Percentiles rank a stretch among this genome's conserved stretches.
phyloP scores from a whole-genome alignment of 257 asterid species.

The Solanum tarapatanum region DNA sequence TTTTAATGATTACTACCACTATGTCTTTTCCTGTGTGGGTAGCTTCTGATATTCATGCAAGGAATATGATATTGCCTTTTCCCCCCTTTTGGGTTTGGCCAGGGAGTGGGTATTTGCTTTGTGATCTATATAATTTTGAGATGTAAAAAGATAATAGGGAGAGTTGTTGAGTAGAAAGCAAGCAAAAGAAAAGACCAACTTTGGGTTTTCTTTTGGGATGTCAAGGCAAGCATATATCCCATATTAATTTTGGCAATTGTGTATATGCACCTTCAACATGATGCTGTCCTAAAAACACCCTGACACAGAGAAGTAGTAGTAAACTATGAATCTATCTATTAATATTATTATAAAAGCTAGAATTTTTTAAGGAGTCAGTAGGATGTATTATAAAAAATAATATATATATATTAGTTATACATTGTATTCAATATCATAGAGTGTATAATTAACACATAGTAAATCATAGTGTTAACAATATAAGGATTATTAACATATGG shows the following conservation, averaged over 20 bases:
- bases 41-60: neutral
- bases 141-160: neutral
- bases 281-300: slow-evolving; percentile 5
- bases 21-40: neutral
- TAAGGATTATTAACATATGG: neutral
- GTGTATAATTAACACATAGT: neutral
- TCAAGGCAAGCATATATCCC: slow-evolving; percentile 80
- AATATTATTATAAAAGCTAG: too few relatives aligned
- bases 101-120: neutral
- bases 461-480: neutral
- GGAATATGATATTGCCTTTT: neutral
- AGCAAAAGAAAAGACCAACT: slow-evolving; percentile 37
- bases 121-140: neutral
- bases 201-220: slow-evolving; percentile 19
- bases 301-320: neutral
- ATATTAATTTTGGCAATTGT: neutral
- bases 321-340: neutral
- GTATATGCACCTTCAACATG: neutral
- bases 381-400: too few relatives aligned
- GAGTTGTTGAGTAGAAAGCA: slow-evolving; percentile 70
- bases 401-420: too few relatives aligned
- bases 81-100: neutral
- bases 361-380: too few relatives aligned
- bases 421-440: neutral
- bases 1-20: neutral